phyloP scores from a whole-genome alignment of 345 rosid genomes.

The Turritis glabra region DNA sequence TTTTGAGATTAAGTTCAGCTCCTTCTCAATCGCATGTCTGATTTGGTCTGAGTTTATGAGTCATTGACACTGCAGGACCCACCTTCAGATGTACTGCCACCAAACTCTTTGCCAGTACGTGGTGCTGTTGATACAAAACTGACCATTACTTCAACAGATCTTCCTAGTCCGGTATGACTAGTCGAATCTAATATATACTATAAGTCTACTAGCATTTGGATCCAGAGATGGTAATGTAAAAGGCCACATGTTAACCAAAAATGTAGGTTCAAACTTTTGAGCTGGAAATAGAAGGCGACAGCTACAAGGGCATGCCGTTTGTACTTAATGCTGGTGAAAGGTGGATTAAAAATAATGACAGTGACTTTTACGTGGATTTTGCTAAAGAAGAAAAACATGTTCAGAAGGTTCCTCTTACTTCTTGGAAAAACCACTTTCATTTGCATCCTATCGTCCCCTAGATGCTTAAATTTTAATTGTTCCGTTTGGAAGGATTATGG shows the following conservation, averaged over 20 bases:
- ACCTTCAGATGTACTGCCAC: constrained; percentile 62
- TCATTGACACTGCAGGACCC: constrained; percentile 68
- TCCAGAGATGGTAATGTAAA: constrained; percentile 26
- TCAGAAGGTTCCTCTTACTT: constrained; percentile 62
- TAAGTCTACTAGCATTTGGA: constrained; percentile 20
- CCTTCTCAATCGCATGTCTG: constrained; percentile 9
- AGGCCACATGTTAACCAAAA: constrained; percentile 16
- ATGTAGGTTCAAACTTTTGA: constrained; percentile 75
- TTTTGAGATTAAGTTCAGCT: constrained; percentile 5
- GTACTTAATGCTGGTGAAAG: constrained; percentile 69
- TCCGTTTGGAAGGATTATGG: constrained; percentile 57
- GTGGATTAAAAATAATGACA: constrained; percentile 79
- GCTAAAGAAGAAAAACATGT: constrained; percentile 49
- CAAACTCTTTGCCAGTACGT: constrained; percentile 63
- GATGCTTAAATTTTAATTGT: constrained; percentile 17
- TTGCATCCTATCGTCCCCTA: constrained; percentile 14
- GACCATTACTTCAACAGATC: constrained; percentile 43
- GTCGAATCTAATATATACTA: constrained; percentile 13
- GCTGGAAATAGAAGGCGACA: constrained; percentile 74
- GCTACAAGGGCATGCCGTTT: constrained; percentile 88
- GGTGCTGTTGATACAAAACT: constrained; percentile 70
- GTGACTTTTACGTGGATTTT: constrained; percentile 83
- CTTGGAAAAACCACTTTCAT: constrained; percentile 2
- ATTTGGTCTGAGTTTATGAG: constrained; percentile 28
- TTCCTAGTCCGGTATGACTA: constrained; percentile 61